phyloP scores from a whole-genome alignment of 257 asterid genomes.

The Nicotiana otophora region DNA sequence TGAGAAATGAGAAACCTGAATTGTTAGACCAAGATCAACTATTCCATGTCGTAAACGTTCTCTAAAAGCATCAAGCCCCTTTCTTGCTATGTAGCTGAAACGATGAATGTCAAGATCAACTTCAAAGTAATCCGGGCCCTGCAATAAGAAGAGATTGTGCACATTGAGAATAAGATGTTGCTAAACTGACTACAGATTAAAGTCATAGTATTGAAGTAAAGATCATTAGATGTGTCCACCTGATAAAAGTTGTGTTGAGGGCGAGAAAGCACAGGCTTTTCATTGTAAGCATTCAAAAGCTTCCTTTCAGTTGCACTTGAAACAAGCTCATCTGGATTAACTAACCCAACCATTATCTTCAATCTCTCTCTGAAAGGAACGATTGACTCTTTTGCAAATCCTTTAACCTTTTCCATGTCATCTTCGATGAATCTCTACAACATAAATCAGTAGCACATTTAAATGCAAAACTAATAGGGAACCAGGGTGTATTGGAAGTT shows the following conservation, averaged over 20 bases:
- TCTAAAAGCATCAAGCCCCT: slow-evolving; percentile 73
- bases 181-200: background rate
- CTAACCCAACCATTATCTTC: slow-evolving; percentile 66
- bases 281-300: slow-evolving; percentile 65
- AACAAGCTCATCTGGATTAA: slow-evolving; percentile 63
- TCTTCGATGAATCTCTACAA: slow-evolving; percentile 57
- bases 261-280: slow-evolving; percentile 75
- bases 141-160: background rate
- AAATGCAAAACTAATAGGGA: background rate
- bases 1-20: slow-evolving; percentile 42
- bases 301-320: slow-evolving; percentile 64
- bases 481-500: background rate
- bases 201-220: background rate
- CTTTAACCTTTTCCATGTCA: slow-evolving; percentile 62
- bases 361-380: slow-evolving; percentile 67
- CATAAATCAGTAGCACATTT: background rate
- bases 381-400: slow-evolving; percentile 61
- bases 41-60: slow-evolving; percentile 63
- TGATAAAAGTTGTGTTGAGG: slow-evolving; percentile 71
- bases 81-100: slow-evolving; percentile 78
- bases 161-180: background rate
- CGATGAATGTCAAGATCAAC: slow-evolving; percentile 81
- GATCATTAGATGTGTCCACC: slow-evolving; percentile 19
- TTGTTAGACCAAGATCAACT: slow-evolving; percentile 58
- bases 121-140: slow-evolving; percentile 68